Percentiles rank a stretch among this genome's conserved stretches.
Conservation (phyloP, 2,329 filamentous ascomycete genomes). For the Paraphaeosphaeria minitans region DNA sequence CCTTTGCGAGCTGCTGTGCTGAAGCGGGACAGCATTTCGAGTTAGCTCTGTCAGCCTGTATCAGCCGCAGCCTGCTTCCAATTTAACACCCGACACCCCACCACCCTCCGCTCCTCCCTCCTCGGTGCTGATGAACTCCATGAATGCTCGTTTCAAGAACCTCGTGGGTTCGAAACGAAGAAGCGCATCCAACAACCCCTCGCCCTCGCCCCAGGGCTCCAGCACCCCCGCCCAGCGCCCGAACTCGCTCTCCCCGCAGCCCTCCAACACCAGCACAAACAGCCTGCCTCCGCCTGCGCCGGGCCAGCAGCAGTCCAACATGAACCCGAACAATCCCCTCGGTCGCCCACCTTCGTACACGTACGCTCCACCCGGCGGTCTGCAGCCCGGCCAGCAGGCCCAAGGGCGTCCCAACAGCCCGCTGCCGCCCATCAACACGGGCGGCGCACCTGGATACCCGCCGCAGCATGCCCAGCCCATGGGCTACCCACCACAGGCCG, state of each 20-base stretch:
- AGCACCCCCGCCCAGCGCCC: constrained; percentile 48
- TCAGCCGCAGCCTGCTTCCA: constrained; percentile 39
- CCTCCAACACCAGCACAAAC: constrained; percentile 46
- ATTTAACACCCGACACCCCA: constrained; percentile 35
- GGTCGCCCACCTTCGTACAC: constrained; percentile 69
- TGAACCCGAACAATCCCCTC: constrained; percentile 61
- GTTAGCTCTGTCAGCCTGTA: constrained; percentile 20
- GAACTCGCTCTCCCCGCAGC: constrained; percentile 47
- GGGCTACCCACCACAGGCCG: constrained; percentile 54
- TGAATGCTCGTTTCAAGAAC: constrained; percentile 79
- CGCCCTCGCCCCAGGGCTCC: constrained; percentile 38
- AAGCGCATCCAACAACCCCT: constrained; percentile 60
- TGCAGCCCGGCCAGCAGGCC: constrained; percentile 44
- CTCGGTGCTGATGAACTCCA: constrained; percentile 68
- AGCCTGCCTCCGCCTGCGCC: constrained; percentile 37
- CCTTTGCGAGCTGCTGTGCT: constrained; percentile 7
- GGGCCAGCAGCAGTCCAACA: constrained; percentile 45
- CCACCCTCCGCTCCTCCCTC: constrained; percentile 22
- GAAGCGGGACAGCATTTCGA: constrained; percentile 11
- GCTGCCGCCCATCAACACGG: constrained; percentile 62
- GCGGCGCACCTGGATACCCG: constrained; percentile 55
- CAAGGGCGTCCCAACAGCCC: constrained; percentile 59
- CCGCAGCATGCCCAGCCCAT: constrained; percentile 48
- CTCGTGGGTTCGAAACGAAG: constrained; percentile 83
- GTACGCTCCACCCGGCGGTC: constrained; percentile 53